These are phyloP conservation scores for Russula sp. DNA, from an alignment of 768 basidiomycete species.

Conservation along the genomic window DNA sequence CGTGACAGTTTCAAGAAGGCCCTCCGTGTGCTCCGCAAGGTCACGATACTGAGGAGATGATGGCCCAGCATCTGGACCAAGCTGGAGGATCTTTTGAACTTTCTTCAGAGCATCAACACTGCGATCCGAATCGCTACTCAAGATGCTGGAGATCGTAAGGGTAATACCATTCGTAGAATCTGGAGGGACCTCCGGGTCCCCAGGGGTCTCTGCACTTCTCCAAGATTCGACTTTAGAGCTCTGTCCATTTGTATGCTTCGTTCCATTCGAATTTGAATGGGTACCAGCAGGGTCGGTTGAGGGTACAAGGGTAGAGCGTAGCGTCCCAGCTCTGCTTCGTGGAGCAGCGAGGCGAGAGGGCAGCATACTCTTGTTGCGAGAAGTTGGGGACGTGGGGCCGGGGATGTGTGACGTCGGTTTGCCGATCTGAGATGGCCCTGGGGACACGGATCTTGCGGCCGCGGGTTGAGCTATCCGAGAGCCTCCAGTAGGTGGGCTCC, in stretches of 20 bases:
- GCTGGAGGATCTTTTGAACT: constrained; percentile 78
- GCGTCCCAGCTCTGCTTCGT: constrained; percentile 38
- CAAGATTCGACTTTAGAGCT: constrained; percentile 18
- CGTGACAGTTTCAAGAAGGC: constrained; percentile 84
- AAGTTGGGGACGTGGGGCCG: constrained; percentile 32
- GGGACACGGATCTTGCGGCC: constrained; percentile 32
- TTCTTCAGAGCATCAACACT: constrained; percentile 93
- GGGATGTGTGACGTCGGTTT: constrained; percentile 27
- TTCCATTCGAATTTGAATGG: constrained; percentile 4
- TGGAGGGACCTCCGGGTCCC: constrained; percentile 21
- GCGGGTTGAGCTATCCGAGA: constrained; percentile 40
- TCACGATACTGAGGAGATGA: constrained; percentile 67
- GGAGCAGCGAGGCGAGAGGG: constrained; percentile 72
- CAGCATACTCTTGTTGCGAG: constrained; percentile 57
- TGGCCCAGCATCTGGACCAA: constrained; percentile 66
- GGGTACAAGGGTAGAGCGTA: constrained; percentile 10
- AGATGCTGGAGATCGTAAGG: constrained; percentile 78
- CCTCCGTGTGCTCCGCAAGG: constrained; percentile 70
- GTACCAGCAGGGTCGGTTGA: background rate
- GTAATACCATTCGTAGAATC: constrained; percentile 53
- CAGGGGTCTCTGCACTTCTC: constrained; percentile 12
- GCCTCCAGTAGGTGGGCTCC: constrained; percentile 38
- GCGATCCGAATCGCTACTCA: constrained; percentile 76
- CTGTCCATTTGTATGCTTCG: constrained; percentile 10
- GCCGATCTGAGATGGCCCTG: constrained; percentile 27